phyloP scores from a whole-genome alignment of 768 basidiomycete genomes.

The Kwoniella bestiolae region DNA sequence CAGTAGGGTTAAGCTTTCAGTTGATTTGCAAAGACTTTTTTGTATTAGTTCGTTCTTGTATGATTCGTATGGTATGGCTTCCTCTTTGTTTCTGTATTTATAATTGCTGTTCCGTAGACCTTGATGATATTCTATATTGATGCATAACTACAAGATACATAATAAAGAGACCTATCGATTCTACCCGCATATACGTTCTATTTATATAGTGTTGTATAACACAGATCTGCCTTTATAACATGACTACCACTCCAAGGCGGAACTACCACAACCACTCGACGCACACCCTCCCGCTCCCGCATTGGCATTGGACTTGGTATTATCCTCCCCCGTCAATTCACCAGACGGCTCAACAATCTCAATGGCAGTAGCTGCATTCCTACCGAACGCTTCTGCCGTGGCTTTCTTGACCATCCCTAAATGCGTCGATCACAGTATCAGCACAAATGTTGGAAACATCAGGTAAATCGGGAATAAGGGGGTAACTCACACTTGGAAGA shows the following conservation, averaged over 20 bases:
- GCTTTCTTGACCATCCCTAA: conserved; percentile 62
- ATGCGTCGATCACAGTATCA: background rate
- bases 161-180: too few relatives aligned
- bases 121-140: background rate
- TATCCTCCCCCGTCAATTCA: conserved; percentile 20
- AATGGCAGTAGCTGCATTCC: conserved; percentile 41
- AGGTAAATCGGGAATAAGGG: background rate
- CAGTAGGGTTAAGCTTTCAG: too few relatives aligned
- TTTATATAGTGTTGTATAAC: background rate
- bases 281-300: background rate
- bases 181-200: background rate
- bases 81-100: too few relatives aligned
- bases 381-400: conserved; percentile 43
- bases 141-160: too few relatives aligned
- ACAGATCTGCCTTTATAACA: background rate
- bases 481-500: conserved; percentile 63
- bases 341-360: conserved; percentile 40
- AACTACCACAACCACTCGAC: conserved; percentile 28
- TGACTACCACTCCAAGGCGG: conserved; percentile 36
- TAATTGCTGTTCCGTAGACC: too few relatives aligned
- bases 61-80: too few relatives aligned
- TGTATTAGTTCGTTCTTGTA: too few relatives aligned
- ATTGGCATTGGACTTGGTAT: conserved; percentile 2
- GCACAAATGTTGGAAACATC: too few relatives aligned
- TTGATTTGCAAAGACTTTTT: too few relatives aligned